Conservation (phyloP, 2,329 filamentous ascomycete genomes). For the Massarina eburnea region DNA sequence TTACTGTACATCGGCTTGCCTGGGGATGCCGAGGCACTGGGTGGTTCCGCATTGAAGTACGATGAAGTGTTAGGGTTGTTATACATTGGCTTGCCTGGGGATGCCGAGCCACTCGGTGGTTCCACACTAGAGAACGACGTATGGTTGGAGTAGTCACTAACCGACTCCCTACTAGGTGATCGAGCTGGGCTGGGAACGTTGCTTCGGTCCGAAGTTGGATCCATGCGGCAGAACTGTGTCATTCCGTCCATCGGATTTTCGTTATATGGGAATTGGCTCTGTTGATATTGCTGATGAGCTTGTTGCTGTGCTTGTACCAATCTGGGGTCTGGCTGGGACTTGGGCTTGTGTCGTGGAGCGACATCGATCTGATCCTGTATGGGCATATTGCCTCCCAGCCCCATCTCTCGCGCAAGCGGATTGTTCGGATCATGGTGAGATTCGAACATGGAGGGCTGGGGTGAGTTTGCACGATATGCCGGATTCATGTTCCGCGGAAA, state of each 20-base stretch:
- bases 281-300: slow-evolving; percentile 42
- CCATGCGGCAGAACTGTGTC: slow-evolving; percentile 92
- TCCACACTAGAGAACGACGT: slow-evolving; percentile 89
- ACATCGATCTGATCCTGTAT: slow-evolving; percentile 27
- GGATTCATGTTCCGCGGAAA: slow-evolving; percentile 96
- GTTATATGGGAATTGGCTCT: slow-evolving; percentile 78
- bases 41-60: slow-evolving; percentile 80
- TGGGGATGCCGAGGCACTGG: slow-evolving; percentile 73
- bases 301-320: slow-evolving; percentile 41
- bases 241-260: slow-evolving; percentile 94
- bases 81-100: slow-evolving; percentile 66
- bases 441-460: slow-evolving; percentile 88
- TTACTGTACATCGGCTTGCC: slow-evolving; percentile 67
- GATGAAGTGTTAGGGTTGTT: slow-evolving; percentile 89
- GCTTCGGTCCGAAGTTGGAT: slow-evolving; percentile 68
- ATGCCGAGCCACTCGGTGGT: slow-evolving; percentile 70
- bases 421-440: slow-evolving; percentile 88
- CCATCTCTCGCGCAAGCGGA: slow-evolving; percentile 69
- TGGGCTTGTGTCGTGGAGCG: slow-evolving; percentile 16
- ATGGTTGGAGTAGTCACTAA: slow-evolving; percentile 87
- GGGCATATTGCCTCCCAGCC: slow-evolving; percentile 49
- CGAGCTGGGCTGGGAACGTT: slow-evolving; percentile 69
- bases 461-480: slow-evolving; percentile 91
- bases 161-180: slow-evolving; percentile 82
- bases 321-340: slow-evolving; percentile 37